These are phyloP conservation scores for Sporothrix globosa DNA, from an alignment of 2,329 filamentous ascomycete species.

Conservation along the genomic window DNA sequence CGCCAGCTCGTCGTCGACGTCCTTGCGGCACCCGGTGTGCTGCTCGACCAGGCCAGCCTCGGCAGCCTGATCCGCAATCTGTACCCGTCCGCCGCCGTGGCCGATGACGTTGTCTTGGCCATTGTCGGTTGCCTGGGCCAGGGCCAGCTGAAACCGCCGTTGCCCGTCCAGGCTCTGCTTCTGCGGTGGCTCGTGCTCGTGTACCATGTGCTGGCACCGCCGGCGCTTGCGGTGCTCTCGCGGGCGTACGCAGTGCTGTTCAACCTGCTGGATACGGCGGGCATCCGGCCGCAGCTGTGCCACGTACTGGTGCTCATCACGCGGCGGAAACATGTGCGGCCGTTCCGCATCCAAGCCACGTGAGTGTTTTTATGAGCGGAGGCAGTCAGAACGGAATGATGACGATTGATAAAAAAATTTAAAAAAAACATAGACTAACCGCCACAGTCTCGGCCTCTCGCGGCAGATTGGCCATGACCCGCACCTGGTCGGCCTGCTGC, in stretches of 20 bases:
- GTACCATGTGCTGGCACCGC: slow-evolving; percentile 64
- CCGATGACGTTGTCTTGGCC: slow-evolving; percentile 62
- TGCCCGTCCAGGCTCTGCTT: slow-evolving; percentile 69
- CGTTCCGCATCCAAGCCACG: slow-evolving; percentile 79
- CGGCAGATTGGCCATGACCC: slow-evolving; percentile 71
- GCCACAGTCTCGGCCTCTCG: slow-evolving; percentile 57
- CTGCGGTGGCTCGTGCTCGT: slow-evolving; percentile 79
- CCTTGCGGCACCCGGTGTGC: slow-evolving; percentile 58
- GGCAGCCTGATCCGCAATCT: slow-evolving; percentile 71
- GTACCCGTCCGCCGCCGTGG: slow-evolving; percentile 71
- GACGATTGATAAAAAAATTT: not conserved
- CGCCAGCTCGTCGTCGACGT: slow-evolving; percentile 67
- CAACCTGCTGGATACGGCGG: slow-evolving; percentile 78
- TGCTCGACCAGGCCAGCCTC: slow-evolving; percentile 76
- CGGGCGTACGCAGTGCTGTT: slow-evolving; percentile 77
- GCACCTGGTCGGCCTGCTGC: slow-evolving; percentile 71
- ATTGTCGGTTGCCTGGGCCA: slow-evolving; percentile 76
- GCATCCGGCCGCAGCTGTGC: slow-evolving; percentile 68
- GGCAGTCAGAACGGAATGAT: not conserved
- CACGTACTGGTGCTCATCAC: slow-evolving; percentile 80
- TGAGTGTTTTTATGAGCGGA: slow-evolving; percentile 44
- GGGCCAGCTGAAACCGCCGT: slow-evolving; percentile 72
- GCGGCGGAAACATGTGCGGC: slow-evolving; percentile 78
- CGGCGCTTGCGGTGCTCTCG: slow-evolving; percentile 64
- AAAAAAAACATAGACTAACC: slow-evolving; percentile 31